Conservation (phyloP, 352 stramenopile species). For the Globisporangium splendens region DNA sequence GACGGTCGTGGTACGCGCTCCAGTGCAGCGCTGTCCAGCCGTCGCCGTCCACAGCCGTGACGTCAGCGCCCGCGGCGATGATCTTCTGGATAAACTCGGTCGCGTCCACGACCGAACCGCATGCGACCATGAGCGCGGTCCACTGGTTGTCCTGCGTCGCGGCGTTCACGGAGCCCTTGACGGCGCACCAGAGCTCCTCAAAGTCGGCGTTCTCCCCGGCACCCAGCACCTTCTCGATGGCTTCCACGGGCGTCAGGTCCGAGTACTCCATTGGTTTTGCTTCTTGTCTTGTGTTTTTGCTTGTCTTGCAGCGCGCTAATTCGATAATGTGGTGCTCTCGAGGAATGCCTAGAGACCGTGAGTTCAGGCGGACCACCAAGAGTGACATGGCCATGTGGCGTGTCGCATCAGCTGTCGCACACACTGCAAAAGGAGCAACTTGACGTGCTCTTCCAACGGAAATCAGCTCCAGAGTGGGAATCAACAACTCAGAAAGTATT, state of each 20-base stretch:
- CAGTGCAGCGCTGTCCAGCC: conserved; percentile 83
- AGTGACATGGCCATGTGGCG: no score
- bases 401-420: no score
- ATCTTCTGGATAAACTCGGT: conserved; percentile 72
- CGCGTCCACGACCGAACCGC: conserved; percentile 74
- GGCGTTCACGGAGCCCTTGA: conserved; percentile 65
- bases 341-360: no score
- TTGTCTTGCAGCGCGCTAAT: no score
- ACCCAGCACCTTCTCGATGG: conserved; percentile 64
- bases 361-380: no score
- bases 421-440: no score
- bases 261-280: no score
- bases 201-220: conserved; percentile 77
- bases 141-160: conserved; percentile 73
- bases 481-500: no score
- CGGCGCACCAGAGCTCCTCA: conserved; percentile 52
- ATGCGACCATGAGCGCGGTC: conserved; percentile 83
- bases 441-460: no score
- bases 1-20: conserved; percentile 77
- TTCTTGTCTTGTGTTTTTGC: no score
- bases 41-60: conserved; percentile 65
- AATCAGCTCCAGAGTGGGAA: no score
- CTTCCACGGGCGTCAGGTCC: conserved; percentile 41
- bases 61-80: conserved; percentile 50
- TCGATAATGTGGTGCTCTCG: no score